These are phyloP conservation scores for Cryoendolithus antarcticus DNA, from an alignment of 2,329 filamentous ascomycete species.

Conservation along the genomic window DNA sequence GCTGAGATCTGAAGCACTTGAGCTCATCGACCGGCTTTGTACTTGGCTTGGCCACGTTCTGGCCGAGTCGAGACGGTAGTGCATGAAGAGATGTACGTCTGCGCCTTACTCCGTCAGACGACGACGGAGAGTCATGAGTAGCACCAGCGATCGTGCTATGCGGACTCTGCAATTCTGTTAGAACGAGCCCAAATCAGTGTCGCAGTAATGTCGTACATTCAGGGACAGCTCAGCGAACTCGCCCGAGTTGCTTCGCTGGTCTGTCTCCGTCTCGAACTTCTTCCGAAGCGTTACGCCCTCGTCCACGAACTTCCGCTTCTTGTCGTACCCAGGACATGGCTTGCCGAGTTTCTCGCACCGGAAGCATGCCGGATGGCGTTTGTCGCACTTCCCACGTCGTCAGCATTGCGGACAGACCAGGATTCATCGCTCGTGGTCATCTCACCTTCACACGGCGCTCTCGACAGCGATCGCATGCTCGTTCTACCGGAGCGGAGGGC, in stretches of 20 bases:
- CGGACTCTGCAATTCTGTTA: slow-evolving; percentile 1
- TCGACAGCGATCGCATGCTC: slow-evolving; percentile 23
- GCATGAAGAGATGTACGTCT: slow-evolving; percentile 1
- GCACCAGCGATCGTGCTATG: slow-evolving; percentile 2
- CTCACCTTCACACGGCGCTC: slow-evolving; percentile 23
- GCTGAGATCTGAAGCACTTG: not conserved
- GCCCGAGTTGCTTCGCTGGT: slow-evolving; percentile 1
- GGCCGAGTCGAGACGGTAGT: not conserved
- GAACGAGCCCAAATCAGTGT: not conserved
- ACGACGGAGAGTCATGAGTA: slow-evolving; percentile 2
- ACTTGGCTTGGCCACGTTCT: not conserved
- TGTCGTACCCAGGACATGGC: slow-evolving; percentile 24
- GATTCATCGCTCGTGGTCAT: not conserved
- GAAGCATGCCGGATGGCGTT: slow-evolving; percentile 18
- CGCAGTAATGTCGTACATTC: slow-evolving; percentile 1
- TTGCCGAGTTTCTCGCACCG: slow-evolving; percentile 24
- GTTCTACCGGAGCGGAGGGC: slow-evolving; percentile 7
- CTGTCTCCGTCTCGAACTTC: slow-evolving; percentile 15
- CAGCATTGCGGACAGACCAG: too few relatives aligned
- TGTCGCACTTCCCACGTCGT: slow-evolving; percentile 16
- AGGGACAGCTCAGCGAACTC: slow-evolving; percentile 5
- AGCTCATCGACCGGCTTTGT: not conserved
- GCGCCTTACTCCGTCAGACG: not conserved
- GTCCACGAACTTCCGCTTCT: slow-evolving; percentile 25
- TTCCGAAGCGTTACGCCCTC: slow-evolving; percentile 20